A percentile compares a stretch with the other conserved stretches of the same genome.
phyloP scores from a whole-genome alignment of 345 rosid genomes.

The Boechera stricta region DNA sequence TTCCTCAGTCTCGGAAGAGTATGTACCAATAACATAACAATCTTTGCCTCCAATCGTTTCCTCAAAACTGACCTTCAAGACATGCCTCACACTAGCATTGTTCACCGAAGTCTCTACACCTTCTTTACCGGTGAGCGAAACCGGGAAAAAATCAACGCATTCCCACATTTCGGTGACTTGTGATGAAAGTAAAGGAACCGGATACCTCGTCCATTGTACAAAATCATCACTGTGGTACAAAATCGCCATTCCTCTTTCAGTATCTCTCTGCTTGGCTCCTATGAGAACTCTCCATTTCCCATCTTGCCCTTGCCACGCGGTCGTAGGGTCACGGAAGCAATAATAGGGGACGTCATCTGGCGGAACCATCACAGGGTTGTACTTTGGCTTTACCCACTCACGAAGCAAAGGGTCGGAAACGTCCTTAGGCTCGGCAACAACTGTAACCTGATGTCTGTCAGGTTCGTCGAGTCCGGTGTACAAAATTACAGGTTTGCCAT shows the following conservation, averaged over 20 bases:
- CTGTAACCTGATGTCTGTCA: slow-evolving; percentile 58
- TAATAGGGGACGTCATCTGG: slow-evolving; percentile 23
- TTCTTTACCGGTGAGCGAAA: slow-evolving; percentile 38
- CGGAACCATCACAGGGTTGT: slow-evolving; percentile 65
- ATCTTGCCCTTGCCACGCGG: slow-evolving; percentile 69
- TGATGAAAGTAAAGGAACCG: slow-evolving; percentile 47
- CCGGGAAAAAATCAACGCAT: slow-evolving; percentile 70
- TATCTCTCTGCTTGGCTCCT: not conserved
- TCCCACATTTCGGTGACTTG: slow-evolving; percentile 67
- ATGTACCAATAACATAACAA: slow-evolving; percentile 61
- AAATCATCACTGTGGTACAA: slow-evolving; percentile 62
- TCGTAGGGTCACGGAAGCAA: slow-evolving; percentile 72
- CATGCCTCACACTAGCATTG: slow-evolving; percentile 52
- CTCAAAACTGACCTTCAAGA: slow-evolving; percentile 57
- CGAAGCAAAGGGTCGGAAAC: slow-evolving; percentile 63
- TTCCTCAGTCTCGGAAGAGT: slow-evolving; percentile 49
- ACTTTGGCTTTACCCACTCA: slow-evolving; percentile 63
- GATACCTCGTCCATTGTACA: slow-evolving; percentile 47
- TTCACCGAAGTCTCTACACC: slow-evolving; percentile 60
- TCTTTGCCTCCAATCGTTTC: slow-evolving; percentile 43
- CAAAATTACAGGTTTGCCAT: slow-evolving; percentile 58
- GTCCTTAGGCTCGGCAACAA: slow-evolving; percentile 61
- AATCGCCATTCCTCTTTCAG: slow-evolving; percentile 39
- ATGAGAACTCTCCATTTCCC: slow-evolving; percentile 31
- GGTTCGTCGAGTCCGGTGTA: slow-evolving; percentile 60